Conservation (phyloP, 1,284 basidiomycete species). For the Vanrija pseudolonga region DNA sequence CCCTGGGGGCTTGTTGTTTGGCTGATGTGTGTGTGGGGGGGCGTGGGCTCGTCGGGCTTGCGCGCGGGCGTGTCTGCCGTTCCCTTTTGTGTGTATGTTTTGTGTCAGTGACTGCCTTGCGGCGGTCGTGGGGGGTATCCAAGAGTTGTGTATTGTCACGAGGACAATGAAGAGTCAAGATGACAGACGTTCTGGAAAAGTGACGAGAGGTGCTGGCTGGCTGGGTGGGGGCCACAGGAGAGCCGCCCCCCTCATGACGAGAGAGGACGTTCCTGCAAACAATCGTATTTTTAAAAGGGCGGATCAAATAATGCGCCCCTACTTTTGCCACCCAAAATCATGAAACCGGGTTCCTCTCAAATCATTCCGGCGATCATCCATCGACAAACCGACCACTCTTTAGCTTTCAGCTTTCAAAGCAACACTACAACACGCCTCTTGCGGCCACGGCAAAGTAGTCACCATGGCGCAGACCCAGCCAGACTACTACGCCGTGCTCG, state of each 20-base stretch:
- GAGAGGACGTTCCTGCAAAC: too few species aligned
- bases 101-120: too few species aligned
- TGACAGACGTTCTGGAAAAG: not conserved
- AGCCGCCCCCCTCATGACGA: too few species aligned
- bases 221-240: too few species aligned
- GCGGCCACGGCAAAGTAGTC: not conserved
- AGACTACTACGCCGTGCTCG: slow-evolving; percentile 43
- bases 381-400: too few species aligned
- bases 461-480: slow-evolving; percentile 6
- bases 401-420: not conserved
- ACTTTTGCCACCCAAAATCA: slow-evolving; percentile 4
- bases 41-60: too few species aligned
- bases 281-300: not conserved
- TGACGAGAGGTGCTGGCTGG: not conserved
- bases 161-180: not conserved
- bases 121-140: slow-evolving; percentile 1
- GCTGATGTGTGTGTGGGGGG: too few species aligned
- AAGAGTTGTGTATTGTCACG: not conserved
- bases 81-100: too few species aligned
- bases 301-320: not conserved
- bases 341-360: not conserved
- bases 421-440: not conserved
- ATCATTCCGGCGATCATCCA: too few species aligned
- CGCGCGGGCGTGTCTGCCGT: too few species aligned
- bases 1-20: too few species aligned